Evolutionary conservation across 2,329 filamentous ascomycete genomes (phyloP).

Genomic region (Nigrograna mackinnonii): DNA sequence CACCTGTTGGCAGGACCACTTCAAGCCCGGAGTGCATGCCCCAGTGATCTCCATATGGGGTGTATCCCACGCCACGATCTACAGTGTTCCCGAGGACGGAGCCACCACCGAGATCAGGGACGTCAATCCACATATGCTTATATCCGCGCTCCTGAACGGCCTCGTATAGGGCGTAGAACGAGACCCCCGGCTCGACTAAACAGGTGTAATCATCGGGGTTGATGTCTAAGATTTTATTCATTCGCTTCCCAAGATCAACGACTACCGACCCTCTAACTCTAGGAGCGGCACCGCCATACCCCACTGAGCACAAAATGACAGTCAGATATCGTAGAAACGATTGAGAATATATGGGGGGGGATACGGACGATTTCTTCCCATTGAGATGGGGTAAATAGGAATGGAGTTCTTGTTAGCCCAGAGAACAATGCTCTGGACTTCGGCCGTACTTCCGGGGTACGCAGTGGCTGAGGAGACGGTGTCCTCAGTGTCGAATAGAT

Average conservation of each 20-base stretch:
- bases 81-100: constrained; percentile 38
- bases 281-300: constrained; percentile 56
- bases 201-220: constrained; percentile 43
- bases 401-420: constrained; percentile 39
- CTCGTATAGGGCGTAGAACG: constrained; percentile 54
- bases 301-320: too few relatives aligned
- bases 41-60: constrained; percentile 46
- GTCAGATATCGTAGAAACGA: too few relatives aligned
- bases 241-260: constrained; percentile 48
- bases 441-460: constrained; percentile 47
- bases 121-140: constrained; percentile 49
- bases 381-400: constrained; percentile 36
- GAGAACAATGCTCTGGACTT: constrained; percentile 32
- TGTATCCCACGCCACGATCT: constrained; percentile 40
- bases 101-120: constrained; percentile 37
- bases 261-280: constrained; percentile 50
- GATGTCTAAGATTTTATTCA: constrained; percentile 46
- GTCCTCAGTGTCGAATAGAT: constrained; percentile 47
- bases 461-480: constrained; percentile 49
- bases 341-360: too few relatives aligned
- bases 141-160: constrained; percentile 49
- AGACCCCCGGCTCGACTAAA: constrained; percentile 53
- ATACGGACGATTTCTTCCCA: constrained; percentile 52
- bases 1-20: constrained; percentile 45
- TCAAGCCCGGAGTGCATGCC: constrained; percentile 50